A percentile compares a stretch with the other conserved stretches of the same genome.
Conservation (phyloP, 768 basidiomycete genomes). For the Tephrocybe sp. region DNA sequence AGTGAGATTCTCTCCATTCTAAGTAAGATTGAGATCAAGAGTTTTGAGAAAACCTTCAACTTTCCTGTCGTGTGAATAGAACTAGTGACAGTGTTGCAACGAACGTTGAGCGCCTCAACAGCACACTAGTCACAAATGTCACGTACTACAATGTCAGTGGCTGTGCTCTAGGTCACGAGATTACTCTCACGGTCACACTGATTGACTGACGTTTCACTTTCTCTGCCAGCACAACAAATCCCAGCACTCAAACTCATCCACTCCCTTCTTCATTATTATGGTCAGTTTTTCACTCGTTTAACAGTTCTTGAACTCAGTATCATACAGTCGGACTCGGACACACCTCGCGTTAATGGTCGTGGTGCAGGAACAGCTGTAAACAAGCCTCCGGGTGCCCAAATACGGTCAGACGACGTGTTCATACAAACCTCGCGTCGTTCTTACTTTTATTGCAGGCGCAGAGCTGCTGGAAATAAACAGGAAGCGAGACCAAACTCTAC, state of each 20-base stretch:
- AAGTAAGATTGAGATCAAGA: too few species aligned
- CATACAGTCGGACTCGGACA: conserved; percentile 80
- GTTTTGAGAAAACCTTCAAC: background rate
- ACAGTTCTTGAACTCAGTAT: background rate
- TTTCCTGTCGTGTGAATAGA: background rate
- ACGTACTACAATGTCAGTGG: background rate
- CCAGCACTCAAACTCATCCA: conserved; percentile 9
- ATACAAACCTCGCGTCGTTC: background rate
- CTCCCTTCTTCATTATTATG: conserved; percentile 30
- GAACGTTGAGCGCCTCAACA: too few species aligned
- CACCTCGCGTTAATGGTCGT: conserved; percentile 44
- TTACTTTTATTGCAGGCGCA: conserved; percentile 46
- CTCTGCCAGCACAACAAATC: conserved; percentile 18
- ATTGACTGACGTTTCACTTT: conserved; percentile 23
- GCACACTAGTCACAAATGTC: too few species aligned
- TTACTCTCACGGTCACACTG: conserved; percentile 20
- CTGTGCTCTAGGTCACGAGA: background rate
- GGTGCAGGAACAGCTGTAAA: conserved; percentile 48
- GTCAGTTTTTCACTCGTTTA: conserved; percentile 19
- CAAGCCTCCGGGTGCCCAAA: conserved; percentile 77
- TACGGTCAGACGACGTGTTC: conserved; percentile 53
- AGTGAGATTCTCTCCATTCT: too few species aligned
- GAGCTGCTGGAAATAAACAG: conserved; percentile 60
- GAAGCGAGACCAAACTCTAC: conserved; percentile 78
- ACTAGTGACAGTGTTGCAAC: too few species aligned